A percentile compares a stretch with the other conserved stretches of the same genome.
phyloP scores from a whole-genome alignment of 805 yeast species.

The Yamadazyma phyllophila region DNA sequence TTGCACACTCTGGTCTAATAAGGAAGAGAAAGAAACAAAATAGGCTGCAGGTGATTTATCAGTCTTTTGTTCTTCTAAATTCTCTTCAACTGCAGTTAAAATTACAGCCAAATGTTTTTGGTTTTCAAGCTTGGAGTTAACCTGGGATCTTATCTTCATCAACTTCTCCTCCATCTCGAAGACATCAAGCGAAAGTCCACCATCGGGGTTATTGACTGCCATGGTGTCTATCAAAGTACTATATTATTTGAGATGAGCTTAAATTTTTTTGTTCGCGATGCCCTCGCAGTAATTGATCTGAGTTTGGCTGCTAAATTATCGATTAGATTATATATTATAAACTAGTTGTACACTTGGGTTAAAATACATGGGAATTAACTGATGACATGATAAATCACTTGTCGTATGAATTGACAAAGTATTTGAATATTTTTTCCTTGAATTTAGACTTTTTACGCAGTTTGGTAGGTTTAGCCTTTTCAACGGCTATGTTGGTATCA shows the following conservation, averaged over 20 bases:
- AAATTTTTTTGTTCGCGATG: conserved; percentile 10
- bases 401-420: conserved; percentile 31
- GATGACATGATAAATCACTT: conserved; percentile 1
- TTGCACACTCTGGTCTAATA: conserved; percentile 68
- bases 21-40: conserved; percentile 76
- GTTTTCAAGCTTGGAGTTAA: conserved; percentile 76
- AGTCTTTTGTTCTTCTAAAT: conserved; percentile 64
- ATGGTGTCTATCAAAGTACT: neutral
- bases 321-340: neutral
- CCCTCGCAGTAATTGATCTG: conserved; percentile 3
- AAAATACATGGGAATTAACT: neutral
- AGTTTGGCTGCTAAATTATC: neutral
- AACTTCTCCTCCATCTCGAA: conserved; percentile 63
- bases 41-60: conserved; percentile 73
- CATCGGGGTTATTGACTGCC: conserved; percentile 33
- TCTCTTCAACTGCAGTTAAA: conserved; percentile 87
- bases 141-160: conserved; percentile 66
- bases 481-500: neutral
- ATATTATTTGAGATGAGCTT: conserved; percentile 12
- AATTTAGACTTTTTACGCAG: conserved; percentile 18
- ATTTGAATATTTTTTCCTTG: conserved; percentile 25
- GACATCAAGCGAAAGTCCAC: conserved; percentile 30
- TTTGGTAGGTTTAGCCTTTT: conserved; percentile 9
- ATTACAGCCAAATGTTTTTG: conserved; percentile 84
- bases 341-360: conserved; percentile 2